Evolutionary conservation across 1,284 basidiomycete species (phyloP), one percentile per base, ranked within the genome.

Genomic region (Trichosporon sp.): DNA sequence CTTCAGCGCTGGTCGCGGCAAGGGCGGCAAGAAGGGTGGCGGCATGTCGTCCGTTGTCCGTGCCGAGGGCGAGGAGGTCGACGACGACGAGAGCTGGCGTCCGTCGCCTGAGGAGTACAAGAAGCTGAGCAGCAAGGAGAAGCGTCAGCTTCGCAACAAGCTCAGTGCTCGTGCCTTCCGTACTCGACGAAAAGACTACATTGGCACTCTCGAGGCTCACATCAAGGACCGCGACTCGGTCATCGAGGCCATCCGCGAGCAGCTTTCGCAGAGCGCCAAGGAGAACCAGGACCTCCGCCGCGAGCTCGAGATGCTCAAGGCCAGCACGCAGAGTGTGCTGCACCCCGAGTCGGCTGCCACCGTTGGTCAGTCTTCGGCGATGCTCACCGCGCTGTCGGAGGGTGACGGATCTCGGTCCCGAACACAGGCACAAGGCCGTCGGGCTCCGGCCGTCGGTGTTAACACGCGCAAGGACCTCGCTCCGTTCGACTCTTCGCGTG

Each of bases 71-170:
- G 78, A 79, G 60, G 78, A 80, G 36, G 33, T 80, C 1, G 78
- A 78, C 56, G 79, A 80, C 56, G 80, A 80, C 59, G 80, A 81
- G 59, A 75, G 74, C 37, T 81, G 80, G 80, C 68, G 80, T 63
- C 80, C 80, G 3, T 76, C 73, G 11, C 89, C 93, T 0, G 94
- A 97, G 72, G 93, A 95, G 72, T 97, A 97, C 83, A 89, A 91
- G 80, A 96, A 93, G 81, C 90, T 99, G 84, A 88, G 87, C 19
- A 90, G 88, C 76, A 98, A 97, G 82, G 95, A 98, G 82, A 98
- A 98, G 82, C 84, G 95, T 16, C 95, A 98, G 80, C 83, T 98
- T 40, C 82, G 95, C 64, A 98, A 98, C 83, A 98, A 98, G 87
- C 95, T 98, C 68, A 91, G 89, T 70, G 95, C 95, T 1, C 84